phyloP scores from a whole-genome alignment of 257 asterid species.

The Striga asiatica region DNA sequence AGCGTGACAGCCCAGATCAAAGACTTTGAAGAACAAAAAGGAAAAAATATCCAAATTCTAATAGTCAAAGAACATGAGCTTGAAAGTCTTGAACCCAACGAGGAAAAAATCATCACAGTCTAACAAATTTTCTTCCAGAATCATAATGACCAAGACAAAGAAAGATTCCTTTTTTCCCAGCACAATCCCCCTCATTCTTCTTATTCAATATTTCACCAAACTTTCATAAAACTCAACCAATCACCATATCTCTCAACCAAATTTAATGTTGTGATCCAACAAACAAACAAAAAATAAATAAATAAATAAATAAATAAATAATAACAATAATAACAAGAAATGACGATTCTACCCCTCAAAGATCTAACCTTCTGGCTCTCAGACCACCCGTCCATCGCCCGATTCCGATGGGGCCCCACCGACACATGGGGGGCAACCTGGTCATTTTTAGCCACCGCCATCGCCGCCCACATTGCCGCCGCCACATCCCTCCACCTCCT shows the following conservation, averaged over 20 bases:
- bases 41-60: not conserved
- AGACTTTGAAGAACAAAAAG: not conserved
- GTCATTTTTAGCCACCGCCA: constrained; percentile 55
- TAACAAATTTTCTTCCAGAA: not conserved
- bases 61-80: not conserved
- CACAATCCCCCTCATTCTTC: too few species aligned
- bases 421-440: constrained; percentile 58
- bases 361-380: constrained; percentile 32
- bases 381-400: constrained; percentile 42
- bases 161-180: too few species aligned
- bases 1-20: not conserved
- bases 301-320: too few species aligned
- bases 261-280: not conserved
- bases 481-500: constrained; percentile 43
- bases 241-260: too few species aligned
- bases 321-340: not conserved
- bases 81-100: not conserved
- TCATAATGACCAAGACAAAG: too few species aligned
- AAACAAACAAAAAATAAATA: too few species aligned
- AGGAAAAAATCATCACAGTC: not conserved
- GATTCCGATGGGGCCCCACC: constrained; percentile 71
- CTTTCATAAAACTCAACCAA: too few species aligned
- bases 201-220: too few species aligned
- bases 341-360: too few species aligned
- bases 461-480: constrained; percentile 34